A percentile compares a stretch with the other conserved stretches of the same genome.
These are phyloP conservation scores for Flagelloscypha sp. DNA, from an alignment of 768 basidiomycete species.

Conservation along the genomic window DNA sequence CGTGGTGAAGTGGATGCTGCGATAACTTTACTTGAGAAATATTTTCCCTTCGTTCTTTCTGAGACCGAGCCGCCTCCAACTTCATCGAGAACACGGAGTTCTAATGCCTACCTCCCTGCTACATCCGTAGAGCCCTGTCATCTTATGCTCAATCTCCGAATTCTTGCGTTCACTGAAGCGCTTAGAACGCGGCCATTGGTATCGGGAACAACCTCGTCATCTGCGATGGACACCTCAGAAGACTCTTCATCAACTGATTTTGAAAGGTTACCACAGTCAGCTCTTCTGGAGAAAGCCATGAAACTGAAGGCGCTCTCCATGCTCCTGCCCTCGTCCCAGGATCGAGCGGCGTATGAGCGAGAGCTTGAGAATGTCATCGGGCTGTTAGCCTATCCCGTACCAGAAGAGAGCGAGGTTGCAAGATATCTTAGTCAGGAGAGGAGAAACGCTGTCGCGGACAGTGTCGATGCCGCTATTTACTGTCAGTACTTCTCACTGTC, in stretches of 20 bases:
- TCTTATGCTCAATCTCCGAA: conserved; percentile 75
- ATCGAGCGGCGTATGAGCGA: conserved; percentile 52
- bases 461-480: conserved; percentile 81
- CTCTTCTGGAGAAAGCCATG: conserved; percentile 49
- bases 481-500: no score
- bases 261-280: no score
- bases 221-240: conserved; percentile 11
- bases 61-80: conserved; percentile 12
- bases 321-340: conserved; percentile 43
- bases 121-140: conserved; percentile 70
- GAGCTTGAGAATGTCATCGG: conserved; percentile 72
- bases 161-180: conserved; percentile 81
- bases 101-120: conserved; percentile 43
- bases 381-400: conserved; percentile 75
- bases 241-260: conserved; percentile 31
- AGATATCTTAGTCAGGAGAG: conserved; percentile 71
- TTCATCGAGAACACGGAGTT: conserved; percentile 15
- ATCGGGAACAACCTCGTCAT: conserved; percentile 6
- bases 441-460: conserved; percentile 76
- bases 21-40: conserved; percentile 49
- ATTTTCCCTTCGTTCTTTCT: conserved; percentile 70
- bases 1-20: conserved; percentile 72
- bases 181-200: conserved; percentile 64
- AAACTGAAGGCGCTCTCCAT: conserved; percentile 60
- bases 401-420: conserved; percentile 67